Base-by-base conservation (phyloP, 768 basidiomycete species). In the Russula virescens region DNA sequence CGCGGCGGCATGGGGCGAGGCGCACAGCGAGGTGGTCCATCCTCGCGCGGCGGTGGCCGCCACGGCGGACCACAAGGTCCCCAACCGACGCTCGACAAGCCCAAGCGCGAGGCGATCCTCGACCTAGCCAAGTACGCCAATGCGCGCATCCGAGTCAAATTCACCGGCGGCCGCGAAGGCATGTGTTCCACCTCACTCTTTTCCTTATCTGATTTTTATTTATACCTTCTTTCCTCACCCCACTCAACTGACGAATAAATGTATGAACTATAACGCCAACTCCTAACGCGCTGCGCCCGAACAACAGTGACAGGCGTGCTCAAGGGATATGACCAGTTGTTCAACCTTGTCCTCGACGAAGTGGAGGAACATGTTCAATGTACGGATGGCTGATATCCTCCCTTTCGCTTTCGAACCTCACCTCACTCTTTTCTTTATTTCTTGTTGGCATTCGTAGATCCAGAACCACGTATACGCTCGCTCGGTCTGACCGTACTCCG, bases 81-180 rank as follows among this genome's bases (percentile, higher is more conserved):
- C 19, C 77, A 77, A 55, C 78, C 80, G 35, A 73, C 80, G 13
- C 77, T 83, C 71, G 83, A 93, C 68, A 92, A 89, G 72, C 91
- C 90, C 48, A 91, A 89, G 73, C 83, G 91, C 47, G 96, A 98
- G 74, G 91, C 93, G 31, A 98, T 98, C 74, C 84, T 98, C 35
- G 94, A 98, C 74, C 85, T 98, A 35, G 85, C 90, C 53, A 95
- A 96, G 74, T 98, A 97, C 69, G 89, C 89, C 56, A 91, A 96
- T 74, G 87, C 94, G 74, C 83, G 85, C 65, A 91, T 99, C 71
- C 78, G 93, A 60, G 94, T 98, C 71, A 98, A 97, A 75, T 98
- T 99, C 72, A 93, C 93, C n/a, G 97, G 97, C 48, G 96, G 96
- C 43, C 79, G 97, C 45, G 94, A 99, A 83, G 94, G 95, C 91